These are phyloP conservation scores for Tremellales sp. DNA, from an alignment of 1,284 basidiomycete genomes.

Conservation along the genomic window DNA sequence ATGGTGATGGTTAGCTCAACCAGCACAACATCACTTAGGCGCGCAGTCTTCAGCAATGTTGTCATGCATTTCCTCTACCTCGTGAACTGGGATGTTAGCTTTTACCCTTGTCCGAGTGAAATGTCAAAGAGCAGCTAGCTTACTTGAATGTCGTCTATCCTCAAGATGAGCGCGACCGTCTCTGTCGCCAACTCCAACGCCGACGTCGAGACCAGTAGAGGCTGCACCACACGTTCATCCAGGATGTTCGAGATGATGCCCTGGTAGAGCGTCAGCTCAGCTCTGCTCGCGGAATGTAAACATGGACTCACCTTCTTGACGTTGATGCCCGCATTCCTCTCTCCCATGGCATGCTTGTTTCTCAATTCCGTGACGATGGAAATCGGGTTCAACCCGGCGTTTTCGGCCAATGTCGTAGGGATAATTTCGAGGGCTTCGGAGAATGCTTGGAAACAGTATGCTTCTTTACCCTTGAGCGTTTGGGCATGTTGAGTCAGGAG, in stretches of 20 bases:
- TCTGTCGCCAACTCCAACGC: slow-evolving; percentile 94
- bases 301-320: slow-evolving; percentile 72
- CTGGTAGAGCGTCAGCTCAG: slow-evolving; percentile 54
- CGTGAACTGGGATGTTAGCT: slow-evolving; percentile 15
- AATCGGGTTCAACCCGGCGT: slow-evolving; percentile 96
- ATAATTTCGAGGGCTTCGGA: slow-evolving; percentile 98
- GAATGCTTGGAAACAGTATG: slow-evolving; percentile 98
- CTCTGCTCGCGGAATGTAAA: not conserved
- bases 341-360: slow-evolving; percentile 93
- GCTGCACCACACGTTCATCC: slow-evolving; percentile 97
- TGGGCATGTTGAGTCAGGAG: slow-evolving; percentile 87
- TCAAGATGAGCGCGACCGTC: slow-evolving; percentile 91
- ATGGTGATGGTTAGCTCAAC: too few species aligned
- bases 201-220: slow-evolving; percentile 89
- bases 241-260: slow-evolving; percentile 94
- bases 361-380: slow-evolving; percentile 96
- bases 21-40: too few species aligned
- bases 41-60: too few species aligned
- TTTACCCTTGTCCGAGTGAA: not conserved
- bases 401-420: slow-evolving; percentile 96
- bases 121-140: slow-evolving; percentile 8
- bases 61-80: slow-evolving; percentile 13
- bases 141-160: slow-evolving; percentile 89
- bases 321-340: slow-evolving; percentile 94
- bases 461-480: slow-evolving; percentile 95